A percentile compares a stretch with the other conserved stretches of the same genome.
phyloP scores from a whole-genome alignment of 179 eudicot species.

The Pouteria campechiana region DNA sequence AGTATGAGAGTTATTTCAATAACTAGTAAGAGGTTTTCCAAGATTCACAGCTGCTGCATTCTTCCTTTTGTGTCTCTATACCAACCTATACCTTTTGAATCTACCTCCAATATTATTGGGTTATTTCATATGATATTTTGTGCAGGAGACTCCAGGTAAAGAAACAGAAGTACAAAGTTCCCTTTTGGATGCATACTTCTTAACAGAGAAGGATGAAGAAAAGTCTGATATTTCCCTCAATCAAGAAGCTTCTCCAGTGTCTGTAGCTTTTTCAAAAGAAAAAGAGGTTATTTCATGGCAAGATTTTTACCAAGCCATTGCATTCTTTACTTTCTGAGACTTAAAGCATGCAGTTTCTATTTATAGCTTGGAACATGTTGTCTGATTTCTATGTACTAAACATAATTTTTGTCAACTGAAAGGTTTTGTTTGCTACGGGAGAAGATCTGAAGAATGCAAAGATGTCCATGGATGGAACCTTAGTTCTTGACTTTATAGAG shows the following conservation, averaged over 20 bases:
- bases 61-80: no score
- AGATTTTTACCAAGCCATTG: not conserved
- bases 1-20: no score
- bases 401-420: no score
- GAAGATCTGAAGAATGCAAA: slow-evolving; percentile 36
- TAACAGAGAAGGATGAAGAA: slow-evolving; percentile 28
- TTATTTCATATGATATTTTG: slow-evolving; percentile 5
- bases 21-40: no score
- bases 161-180: slow-evolving; percentile 31
- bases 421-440: slow-evolving; percentile 31
- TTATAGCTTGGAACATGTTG: no score
- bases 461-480: slow-evolving; percentile 60
- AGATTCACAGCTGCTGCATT: no score
- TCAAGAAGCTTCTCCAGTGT: slow-evolving; percentile 17
- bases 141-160: slow-evolving; percentile 28
- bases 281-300: slow-evolving; percentile 11
- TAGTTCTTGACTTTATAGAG: slow-evolving; percentile 80
- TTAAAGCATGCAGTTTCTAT: no score
- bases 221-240: slow-evolving; percentile 18
- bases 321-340: slow-evolving; percentile 3
- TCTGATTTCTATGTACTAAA: no score
- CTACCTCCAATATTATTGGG: not conserved
- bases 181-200: slow-evolving; percentile 60
- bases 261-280: slow-evolving; percentile 9
- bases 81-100: not conserved